These are phyloP conservation scores for Colletotrichum sp. DNA, from an alignment of 2,329 filamentous ascomycete genomes.

Conservation along the genomic window DNA sequence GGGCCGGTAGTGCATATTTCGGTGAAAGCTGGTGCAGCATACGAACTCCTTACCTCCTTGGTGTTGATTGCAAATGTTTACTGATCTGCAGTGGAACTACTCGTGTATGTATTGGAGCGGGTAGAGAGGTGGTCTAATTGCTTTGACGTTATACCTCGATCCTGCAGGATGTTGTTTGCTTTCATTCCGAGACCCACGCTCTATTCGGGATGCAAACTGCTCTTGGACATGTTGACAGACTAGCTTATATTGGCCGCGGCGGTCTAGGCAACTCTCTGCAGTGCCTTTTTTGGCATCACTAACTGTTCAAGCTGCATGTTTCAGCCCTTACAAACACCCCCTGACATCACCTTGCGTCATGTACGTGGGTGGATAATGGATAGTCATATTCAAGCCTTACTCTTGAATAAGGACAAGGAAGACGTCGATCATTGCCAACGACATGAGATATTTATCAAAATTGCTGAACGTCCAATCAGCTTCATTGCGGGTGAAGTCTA, in stretches of 20 bases:
- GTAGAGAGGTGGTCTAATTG: background rate
- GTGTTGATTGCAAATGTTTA: background rate
- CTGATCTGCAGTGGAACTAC: background rate
- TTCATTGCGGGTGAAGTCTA: background rate
- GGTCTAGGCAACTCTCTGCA: background rate
- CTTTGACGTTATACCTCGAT: background rate
- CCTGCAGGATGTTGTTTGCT: background rate
- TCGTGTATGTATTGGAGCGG: background rate
- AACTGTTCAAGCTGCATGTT: background rate
- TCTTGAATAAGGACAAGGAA: background rate
- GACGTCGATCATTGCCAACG: background rate
- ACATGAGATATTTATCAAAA: background rate
- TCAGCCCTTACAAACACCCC: background rate
- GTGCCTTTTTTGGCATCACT: background rate
- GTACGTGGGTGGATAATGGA: background rate
- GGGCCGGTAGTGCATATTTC: background rate
- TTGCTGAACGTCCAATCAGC: background rate
- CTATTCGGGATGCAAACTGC: background rate
- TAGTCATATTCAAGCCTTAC: background rate
- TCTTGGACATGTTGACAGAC: background rate
- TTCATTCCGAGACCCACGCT: background rate
- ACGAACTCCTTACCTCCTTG: background rate
- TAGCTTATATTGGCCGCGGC: background rate
- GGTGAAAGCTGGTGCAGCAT: background rate
- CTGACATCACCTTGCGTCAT: background rate